Evolutionary conservation across 306 rosid genomes (phyloP).

Genomic region (Mucuna pruriens): DNA sequence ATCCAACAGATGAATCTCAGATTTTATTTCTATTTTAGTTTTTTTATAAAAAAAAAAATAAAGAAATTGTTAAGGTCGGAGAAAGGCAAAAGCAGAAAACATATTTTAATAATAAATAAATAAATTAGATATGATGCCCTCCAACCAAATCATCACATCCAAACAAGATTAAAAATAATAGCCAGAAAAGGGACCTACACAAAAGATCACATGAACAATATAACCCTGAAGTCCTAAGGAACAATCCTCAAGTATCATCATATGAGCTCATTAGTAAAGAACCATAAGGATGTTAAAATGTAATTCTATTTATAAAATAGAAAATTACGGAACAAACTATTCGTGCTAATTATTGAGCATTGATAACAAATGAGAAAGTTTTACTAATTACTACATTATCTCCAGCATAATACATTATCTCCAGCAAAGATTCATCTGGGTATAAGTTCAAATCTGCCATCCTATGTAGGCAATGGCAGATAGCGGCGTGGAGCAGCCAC

Average conservation of each 20-base stretch:
- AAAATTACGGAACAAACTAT: background rate
- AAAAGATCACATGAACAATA: background rate
- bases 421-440: background rate
- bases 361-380: background rate
- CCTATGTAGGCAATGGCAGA: no score
- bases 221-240: background rate
- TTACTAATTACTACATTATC: background rate
- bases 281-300: background rate
- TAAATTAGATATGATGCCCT: background rate
- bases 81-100: background rate
- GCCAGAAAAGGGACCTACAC: background rate
- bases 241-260: background rate
- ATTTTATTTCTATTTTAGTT: background rate
- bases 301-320: background rate
- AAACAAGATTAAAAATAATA: background rate
- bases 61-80: background rate
- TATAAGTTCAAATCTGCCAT: background rate
- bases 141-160: background rate
- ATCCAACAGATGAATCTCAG: background rate
- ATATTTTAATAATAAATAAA: background rate
- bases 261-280: background rate
- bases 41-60: background rate
- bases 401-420: background rate
- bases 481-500: no score
- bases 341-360: background rate